These are phyloP conservation scores for Avicennia marina DNA, from an alignment of 257 asterid genomes.

Conservation along the genomic window DNA sequence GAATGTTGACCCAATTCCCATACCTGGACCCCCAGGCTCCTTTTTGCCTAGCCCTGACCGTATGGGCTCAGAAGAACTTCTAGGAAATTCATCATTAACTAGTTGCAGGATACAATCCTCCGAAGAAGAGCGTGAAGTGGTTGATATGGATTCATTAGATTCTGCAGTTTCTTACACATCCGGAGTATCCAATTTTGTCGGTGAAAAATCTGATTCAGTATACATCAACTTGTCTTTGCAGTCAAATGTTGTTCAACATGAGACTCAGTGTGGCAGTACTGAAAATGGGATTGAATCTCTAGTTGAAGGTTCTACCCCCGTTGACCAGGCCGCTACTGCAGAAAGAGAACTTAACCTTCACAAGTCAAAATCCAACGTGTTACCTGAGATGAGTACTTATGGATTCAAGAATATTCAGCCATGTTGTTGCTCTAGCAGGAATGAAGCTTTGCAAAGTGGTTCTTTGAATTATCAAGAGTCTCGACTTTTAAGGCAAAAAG, in stretches of 20 bases:
- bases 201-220: constrained; percentile 47
- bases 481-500: constrained; percentile 12
- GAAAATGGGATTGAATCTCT: constrained; percentile 25
- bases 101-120: constrained; percentile 56
- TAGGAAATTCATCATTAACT: constrained; percentile 63
- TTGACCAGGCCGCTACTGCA: constrained; percentile 17
- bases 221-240: constrained; percentile 32
- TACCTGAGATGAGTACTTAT: constrained; percentile 22
- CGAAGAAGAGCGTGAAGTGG: constrained; percentile 46
- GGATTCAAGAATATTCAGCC: constrained; percentile 39
- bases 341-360: constrained; percentile 23
- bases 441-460: constrained; percentile 31
- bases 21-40: constrained; percentile 88
- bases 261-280: constrained; percentile 23
- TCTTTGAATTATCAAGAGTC: constrained; percentile 44
- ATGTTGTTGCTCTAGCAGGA: constrained; percentile 71
- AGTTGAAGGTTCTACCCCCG: constrained; percentile 28
- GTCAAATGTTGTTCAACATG: constrained; percentile 24
- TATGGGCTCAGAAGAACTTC: constrained; percentile 59
- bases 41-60: constrained; percentile 82
- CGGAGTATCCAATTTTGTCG: constrained; percentile 37
- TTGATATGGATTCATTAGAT: constrained; percentile 51
- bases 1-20: constrained; percentile 77
- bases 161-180: constrained; percentile 72
- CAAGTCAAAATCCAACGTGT: constrained; percentile 20